Evolutionary conservation across 306 rosid species (phyloP).

Genomic region (Inga laurina): DNA sequence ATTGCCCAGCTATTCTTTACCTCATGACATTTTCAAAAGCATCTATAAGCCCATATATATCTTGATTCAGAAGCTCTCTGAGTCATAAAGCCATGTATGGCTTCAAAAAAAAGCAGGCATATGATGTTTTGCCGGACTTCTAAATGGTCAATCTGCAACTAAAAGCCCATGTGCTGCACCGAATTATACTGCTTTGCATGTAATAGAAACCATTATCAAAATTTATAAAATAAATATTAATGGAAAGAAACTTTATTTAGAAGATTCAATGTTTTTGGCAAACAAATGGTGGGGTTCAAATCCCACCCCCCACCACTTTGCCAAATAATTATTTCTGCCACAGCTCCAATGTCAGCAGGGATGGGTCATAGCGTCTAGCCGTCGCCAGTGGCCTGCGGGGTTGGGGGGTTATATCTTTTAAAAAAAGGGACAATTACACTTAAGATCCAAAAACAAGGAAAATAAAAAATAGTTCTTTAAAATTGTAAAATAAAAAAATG

Average conservation of each 20-base stretch:
- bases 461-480: too few species aligned
- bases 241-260: neutral
- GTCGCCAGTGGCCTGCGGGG: too few species aligned
- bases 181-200: slow-evolving; percentile 8
- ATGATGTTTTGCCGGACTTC: slow-evolving; percentile 28
- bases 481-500: too few species aligned
- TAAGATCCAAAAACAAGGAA: too few species aligned
- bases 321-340: too few species aligned
- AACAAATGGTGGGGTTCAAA: too few species aligned
- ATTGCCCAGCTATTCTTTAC: slow-evolving; percentile 65
- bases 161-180: slow-evolving; percentile 22
- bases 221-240: slow-evolving; percentile 4
- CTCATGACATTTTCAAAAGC: slow-evolving; percentile 49
- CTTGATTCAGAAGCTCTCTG: slow-evolving; percentile 55
- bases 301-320: too few species aligned
- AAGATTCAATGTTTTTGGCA: slow-evolving; percentile 4
- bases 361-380: too few species aligned
- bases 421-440: too few species aligned
- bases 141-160: slow-evolving; percentile 18
- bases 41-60: slow-evolving; percentile 38
- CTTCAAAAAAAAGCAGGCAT: slow-evolving; percentile 54
- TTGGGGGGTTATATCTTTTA: too few species aligned
- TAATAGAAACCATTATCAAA: slow-evolving; percentile 9
- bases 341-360: too few species aligned
- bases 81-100: slow-evolving; percentile 48